Base-by-base conservation (phyloP, 257 asterid species). In the Rhazya stricta region DNA sequence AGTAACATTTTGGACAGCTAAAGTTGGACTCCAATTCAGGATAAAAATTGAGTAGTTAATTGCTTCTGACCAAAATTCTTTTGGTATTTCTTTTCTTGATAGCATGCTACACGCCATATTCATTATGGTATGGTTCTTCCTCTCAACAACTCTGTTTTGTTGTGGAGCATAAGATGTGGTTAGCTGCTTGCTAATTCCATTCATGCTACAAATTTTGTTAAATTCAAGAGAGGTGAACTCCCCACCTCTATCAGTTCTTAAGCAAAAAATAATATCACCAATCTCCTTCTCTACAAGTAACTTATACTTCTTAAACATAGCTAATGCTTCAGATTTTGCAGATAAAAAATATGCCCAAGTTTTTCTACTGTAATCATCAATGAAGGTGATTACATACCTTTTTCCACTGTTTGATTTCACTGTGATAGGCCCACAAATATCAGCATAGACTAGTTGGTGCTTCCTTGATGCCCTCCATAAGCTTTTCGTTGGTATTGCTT, bases 181-280 rank as follows among this genome's bases (percentile, higher is more conserved):
- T 10, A 72, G 41, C 25, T 72, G 76, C 51, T 48, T 51, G 15
- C 57, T 60, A 23, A 74, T 74, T 16, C 77, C 70, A 18, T 57
- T 3, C 0, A 7, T 37, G 8, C 9, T 23, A n/a, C 70, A 74
- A 18, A 58, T 57, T 0, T 37, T 56, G 11, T 36, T 36, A 36
- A 74, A 74, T 30, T 37, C 70, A 19, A 23, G 13, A 13, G 69
- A 73, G 43, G 16, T 57, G 54, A 32, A 73, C 53, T 73, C 77
- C 19, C 76, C 51, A 0, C 66, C 76, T 39, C 76, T 32, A 36
- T 72, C 76, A 2, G 76, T 54, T 16, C 67, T 30, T 32, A 72
- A 42, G 9, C 70, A 36, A 0, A 18, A 19, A 5, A 74, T 19
- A 4, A 8, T 10, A 3, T 12, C 34, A 2, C 77, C 70, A 5